Base-by-base conservation (phyloP, 2,329 filamentous ascomycete species). In the Paraphoma chrysanthemicola region DNA sequence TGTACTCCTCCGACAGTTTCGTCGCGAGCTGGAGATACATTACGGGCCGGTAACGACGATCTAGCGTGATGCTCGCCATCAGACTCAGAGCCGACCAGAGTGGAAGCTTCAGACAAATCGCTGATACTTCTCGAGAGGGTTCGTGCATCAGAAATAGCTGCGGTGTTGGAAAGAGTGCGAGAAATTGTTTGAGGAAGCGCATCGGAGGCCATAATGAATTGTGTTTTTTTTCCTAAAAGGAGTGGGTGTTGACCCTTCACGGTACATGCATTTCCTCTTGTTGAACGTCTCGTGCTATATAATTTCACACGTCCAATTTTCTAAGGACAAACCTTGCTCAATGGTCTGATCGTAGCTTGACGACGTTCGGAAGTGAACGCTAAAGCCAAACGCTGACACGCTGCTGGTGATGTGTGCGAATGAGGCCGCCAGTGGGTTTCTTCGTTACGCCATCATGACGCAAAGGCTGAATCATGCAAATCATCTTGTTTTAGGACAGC, bases 101-200 rank as follows among this genome's bases (percentile, higher is more conserved):
- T 44, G 16, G 48, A 38, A 54, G 17, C 31, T 51, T 54, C 28
- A 60, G 33, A 51, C 43, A 47, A 16, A 60, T 42, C 33, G 46
- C 53, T 18, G 41, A 49, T 1, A 10, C 12, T 31, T 51, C 17
- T 45, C 44, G 11, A 9, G 23, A 12, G 48, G 51, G 44, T 14
- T 60, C 54, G 48, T 60, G 31, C 3, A 54, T 23, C 9, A 60
- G 51, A 30, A 38, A 54, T 2, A 60, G 33, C 18, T 57, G 18
- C 12, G 47, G 48, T 1, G 9, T 23, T 10, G 18, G 30, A 28
- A 58, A 38, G 8, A 17, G 18, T n/a, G 18, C 10, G 6, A 55
- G 42, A 38, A 43, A 14, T 16, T 23, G 48, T 28, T 23, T 23
- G 49, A 50, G 42, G 39, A 29, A 17, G 16, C 14, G 14, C 29